Evolutionary conservation across 2,329 filamentous ascomycete genomes (phyloP).

Genomic region (Neodidymelliopsis sp.): DNA sequence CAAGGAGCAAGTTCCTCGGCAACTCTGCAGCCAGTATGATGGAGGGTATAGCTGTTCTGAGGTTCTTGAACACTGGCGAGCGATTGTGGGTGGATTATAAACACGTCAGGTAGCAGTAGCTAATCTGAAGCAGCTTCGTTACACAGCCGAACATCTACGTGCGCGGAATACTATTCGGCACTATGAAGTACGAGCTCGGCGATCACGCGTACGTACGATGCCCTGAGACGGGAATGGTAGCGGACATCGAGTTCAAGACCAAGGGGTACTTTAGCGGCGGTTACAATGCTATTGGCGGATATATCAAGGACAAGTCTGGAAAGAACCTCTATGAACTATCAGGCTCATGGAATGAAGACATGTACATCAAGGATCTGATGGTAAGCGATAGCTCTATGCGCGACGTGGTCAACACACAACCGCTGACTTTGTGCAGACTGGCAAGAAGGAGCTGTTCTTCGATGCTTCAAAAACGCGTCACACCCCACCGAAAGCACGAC

Average conservation of each 20-base stretch:
- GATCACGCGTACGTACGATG: constrained; percentile 94
- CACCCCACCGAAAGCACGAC: constrained; percentile 74
- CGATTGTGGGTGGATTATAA: constrained; percentile 72
- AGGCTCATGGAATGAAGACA: constrained; percentile 92
- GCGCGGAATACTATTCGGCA: constrained; percentile 93
- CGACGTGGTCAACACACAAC: neutral
- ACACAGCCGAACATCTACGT: constrained; percentile 99
- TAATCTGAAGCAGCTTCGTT: constrained; percentile 69
- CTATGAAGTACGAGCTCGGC: constrained; percentile 99
- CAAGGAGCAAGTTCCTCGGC: constrained; percentile 91
- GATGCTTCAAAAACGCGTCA: constrained; percentile 82
- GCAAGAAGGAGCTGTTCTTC: constrained; percentile 89
- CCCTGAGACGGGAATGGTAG: constrained; percentile 83
- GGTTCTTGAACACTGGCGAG: constrained; percentile 84
- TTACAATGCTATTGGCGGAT: constrained; percentile 94
- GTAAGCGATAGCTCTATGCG: constrained; percentile 56
- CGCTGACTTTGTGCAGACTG: constrained; percentile 67
- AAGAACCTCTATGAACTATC: constrained; percentile 88
- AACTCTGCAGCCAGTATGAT: constrained; percentile 98
- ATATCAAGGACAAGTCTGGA: constrained; percentile 85
- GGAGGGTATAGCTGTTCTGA: constrained; percentile 92
- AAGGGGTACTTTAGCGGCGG: constrained; percentile 97
- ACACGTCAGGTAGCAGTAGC: neutral
- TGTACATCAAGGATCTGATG: constrained; percentile 85
- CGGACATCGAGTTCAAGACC: constrained; percentile 97